Base-by-base conservation (phyloP, 2,329 filamentous ascomycete species). In the Alternaria brassicae region DNA sequence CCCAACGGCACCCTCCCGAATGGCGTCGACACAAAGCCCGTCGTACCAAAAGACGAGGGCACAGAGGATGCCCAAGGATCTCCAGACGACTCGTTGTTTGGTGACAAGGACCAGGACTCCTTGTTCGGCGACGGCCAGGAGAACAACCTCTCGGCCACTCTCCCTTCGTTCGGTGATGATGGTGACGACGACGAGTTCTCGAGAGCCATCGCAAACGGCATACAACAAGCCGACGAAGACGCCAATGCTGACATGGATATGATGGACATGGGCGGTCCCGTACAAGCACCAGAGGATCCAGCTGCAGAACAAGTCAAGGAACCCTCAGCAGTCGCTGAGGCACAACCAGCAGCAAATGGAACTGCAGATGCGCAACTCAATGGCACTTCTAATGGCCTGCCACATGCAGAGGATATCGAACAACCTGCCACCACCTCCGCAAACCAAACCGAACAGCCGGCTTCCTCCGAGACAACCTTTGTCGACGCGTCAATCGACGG, bases 401-500 rank as follows among this genome's bases (percentile, higher is more conserved):
- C 84, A 6, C 82, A 83, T 60, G 77, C 81, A 0, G 84, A 86
- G 58, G 81, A 85, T 17, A 75, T 60, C 47, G 77, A 60, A 63
- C 53, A 56, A 19, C 66, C 66, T 19, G 58, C 53, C 32, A 62
- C 70, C 21, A 62, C 54, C 3, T 60, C 61, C 12, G 44, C 61
- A 13, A 75, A 74, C 3, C 76, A 79, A 61, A 76, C 78, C 9
- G 78, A 74, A 65, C 80, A 73, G 45, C 78, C 76, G 54, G 80
- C 71, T 67, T 86, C 86, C 25, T 92, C 87, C 0, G 88, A 93
- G 62, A 90, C 87, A 4, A 93, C 90, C 0, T 99, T 99, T 76
- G 84, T 99, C 51, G 91, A 93, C 25, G 91, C 95, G 2, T 91
- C 92, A 3, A 92, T 94, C 8, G 91, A 98, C 79, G 93, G 94